Percentiles rank a stretch among this genome's conserved stretches.
These are phyloP conservation scores for Diaporthe sp. DNA, from an alignment of 2,329 filamentous ascomycete species.

Conservation along the genomic window DNA sequence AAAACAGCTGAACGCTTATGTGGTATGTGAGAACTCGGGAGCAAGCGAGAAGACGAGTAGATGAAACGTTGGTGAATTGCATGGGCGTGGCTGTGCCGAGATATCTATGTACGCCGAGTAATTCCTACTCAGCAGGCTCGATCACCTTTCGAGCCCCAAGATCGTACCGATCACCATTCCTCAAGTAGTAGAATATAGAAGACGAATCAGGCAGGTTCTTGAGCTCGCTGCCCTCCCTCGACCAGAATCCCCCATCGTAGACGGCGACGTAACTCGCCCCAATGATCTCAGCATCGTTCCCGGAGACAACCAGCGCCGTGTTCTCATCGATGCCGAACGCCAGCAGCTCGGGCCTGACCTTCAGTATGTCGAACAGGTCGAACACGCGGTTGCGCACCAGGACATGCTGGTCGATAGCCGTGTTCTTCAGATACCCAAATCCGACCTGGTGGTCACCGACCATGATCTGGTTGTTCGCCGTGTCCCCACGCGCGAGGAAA, in stretches of 20 bases:
- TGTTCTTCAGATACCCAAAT: constrained; percentile 49
- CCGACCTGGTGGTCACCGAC: constrained; percentile 51
- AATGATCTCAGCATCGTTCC: constrained; percentile 47
- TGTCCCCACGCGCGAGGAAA: constrained; percentile 51
- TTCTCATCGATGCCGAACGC: constrained; percentile 51
- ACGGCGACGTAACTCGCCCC: constrained; percentile 49
- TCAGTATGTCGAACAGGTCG: constrained; percentile 52
- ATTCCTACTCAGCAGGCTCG: constrained; percentile 20
- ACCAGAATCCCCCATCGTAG: constrained; percentile 51
- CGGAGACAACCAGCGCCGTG: constrained; percentile 49
- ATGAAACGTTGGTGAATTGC: neutral
- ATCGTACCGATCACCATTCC: constrained; percentile 48
- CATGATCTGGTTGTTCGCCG: constrained; percentile 49
- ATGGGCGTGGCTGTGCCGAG: neutral
- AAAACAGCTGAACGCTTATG: neutral
- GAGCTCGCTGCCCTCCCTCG: constrained; percentile 47
- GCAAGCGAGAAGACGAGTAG: neutral
- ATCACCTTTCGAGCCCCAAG: constrained; percentile 47
- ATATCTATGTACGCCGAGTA: neutral
- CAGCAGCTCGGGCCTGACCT: constrained; percentile 48
- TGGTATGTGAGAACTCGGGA: neutral
- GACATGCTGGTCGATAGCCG: constrained; percentile 51
- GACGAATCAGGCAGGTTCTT: constrained; percentile 46
- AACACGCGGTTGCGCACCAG: constrained; percentile 50
- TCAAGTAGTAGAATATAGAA: constrained; percentile 48